Base-by-base conservation (phyloP, 768 basidiomycete genomes). In the Cytidiella melzeri region DNA sequence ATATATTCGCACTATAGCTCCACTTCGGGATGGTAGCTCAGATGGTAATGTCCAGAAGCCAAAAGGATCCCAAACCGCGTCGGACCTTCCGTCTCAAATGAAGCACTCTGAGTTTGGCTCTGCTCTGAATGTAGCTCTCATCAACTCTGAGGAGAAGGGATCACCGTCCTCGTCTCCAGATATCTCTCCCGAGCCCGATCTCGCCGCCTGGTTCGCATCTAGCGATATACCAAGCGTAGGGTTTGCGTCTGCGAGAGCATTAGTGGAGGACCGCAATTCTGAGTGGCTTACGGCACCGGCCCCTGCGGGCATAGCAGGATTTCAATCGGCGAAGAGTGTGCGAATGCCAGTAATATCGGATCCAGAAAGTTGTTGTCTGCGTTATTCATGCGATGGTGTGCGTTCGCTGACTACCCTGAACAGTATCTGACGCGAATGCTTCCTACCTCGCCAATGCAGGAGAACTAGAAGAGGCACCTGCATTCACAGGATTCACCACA, bases 301-400 rank as follows among this genome's bases (percentile, higher is more conserved):
- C 11, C 45, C 52, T 2, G 47, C 37, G 6, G 45, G 28, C 19
- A 46, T 41, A 0, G n/a, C 43, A 11, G 50, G 52, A 1, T 58
- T 58, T 36, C 54, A 56, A 24, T 52, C 55, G 9, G 57, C 55
- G 3, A 53, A 40, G 30, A 13, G 41, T 4, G 20, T 54, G 3
- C 27, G 15, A 12, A 47, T 36, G 0, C 42, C 51, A 9, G 43
- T 41, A 5, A 24, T 45, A n/a, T n/a, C n/a, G n/a, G 30, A 34
- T 34, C 7, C 30, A 34, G 30, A 34, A 34, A 15, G 30, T 34
- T 15, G 15, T 34, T 7, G 30, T 15, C 30, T 34, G 30, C 39
- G 23, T 34, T 37, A 10, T n/a, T 20, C 10, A 19, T 12, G 19
- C 7, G n/a, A n/a, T n/a, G n/a, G n/a, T n/a, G 13, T 19, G 5